Evolutionary conservation across 495 filamentous ascomycete genomes (phyloP).

Genomic region (Annulohypoxylon bovei): DNA sequence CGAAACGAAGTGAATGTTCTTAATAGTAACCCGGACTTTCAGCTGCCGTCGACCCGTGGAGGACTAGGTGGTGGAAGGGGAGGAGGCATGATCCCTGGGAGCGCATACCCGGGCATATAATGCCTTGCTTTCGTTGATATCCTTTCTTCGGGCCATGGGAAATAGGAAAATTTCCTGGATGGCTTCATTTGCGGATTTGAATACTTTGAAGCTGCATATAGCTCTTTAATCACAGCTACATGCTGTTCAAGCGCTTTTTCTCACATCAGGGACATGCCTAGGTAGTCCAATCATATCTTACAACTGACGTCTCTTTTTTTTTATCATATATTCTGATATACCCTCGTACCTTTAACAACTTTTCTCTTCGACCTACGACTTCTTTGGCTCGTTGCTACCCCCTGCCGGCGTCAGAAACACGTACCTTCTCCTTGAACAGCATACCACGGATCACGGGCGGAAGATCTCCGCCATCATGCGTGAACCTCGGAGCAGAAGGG

Average conservation of each 20-base stretch:
- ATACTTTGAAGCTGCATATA: neutral
- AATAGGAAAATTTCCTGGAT: neutral
- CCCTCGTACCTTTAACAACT: constrained; percentile 20
- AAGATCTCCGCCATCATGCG: constrained; percentile 1
- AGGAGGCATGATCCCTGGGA: constrained; percentile 49
- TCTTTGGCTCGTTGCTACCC: neutral
- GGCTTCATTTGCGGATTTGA: neutral
- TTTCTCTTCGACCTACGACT: constrained; percentile 34
- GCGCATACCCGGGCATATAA: constrained; percentile 49
- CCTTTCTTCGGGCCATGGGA: neutral
- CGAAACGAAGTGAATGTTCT: constrained; percentile 68
- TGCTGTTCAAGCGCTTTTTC: constrained; percentile 17
- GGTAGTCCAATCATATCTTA: constrained; percentile 1
- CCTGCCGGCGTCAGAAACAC: constrained; percentile 2
- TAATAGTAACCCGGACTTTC: constrained; percentile 79
- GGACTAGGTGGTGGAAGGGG: constrained; percentile 24
- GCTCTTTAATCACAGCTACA: constrained; percentile 14
- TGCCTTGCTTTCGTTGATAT: constrained; percentile 17
- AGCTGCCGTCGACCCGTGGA: constrained; percentile 56
- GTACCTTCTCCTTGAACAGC: constrained; percentile 20
- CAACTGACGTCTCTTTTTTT: constrained; percentile 20
- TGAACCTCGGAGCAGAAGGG: neutral
- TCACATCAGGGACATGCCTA: constrained; percentile 9
- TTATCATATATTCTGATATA: constrained; percentile 34
- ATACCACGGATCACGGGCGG: constrained; percentile 3